Conservation (phyloP, 75 land plant species). For the Azolla pinnata region DNA sequence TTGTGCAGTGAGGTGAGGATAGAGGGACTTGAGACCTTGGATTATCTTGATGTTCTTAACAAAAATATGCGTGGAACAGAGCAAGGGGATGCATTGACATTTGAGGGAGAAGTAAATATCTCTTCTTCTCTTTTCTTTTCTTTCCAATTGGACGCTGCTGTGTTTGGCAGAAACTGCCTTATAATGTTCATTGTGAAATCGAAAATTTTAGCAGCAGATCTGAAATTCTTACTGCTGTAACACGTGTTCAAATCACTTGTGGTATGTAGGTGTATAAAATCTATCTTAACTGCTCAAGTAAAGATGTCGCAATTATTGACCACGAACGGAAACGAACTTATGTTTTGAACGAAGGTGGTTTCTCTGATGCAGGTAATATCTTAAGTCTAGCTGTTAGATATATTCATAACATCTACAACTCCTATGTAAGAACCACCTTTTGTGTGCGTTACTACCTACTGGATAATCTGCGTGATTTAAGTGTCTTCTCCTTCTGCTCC, state of each 20-base stretch:
- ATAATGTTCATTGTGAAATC: no score
- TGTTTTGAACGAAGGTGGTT: constrained; percentile 59
- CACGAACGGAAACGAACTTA: constrained; percentile 65
- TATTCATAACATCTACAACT: no score
- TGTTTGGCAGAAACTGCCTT: no score
- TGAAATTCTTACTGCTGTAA: no score
- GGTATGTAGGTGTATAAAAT: constrained; percentile 37
- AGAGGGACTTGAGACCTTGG: constrained; percentile 53
- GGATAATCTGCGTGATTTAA: no score
- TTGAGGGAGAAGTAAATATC: constrained; percentile 39
- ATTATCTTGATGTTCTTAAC: constrained; percentile 45
- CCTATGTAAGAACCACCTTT: no score
- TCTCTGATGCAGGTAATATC: constrained; percentile 68
- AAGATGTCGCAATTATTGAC: constrained; percentile 55
- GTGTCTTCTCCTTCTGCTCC: no score
- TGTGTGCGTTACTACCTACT: no score
- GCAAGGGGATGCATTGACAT: constrained; percentile 63
- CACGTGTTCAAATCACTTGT: no score
- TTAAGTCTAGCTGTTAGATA: no score
- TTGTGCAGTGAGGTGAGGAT: constrained; percentile 46
- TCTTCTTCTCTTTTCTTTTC: not conserved
- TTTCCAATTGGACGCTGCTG: no score
- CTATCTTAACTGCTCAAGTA: constrained; percentile 49
- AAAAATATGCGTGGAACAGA: constrained; percentile 39
- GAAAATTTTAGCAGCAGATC: no score